These are phyloP conservation scores for Fusarium secorum DNA, from an alignment of 2,329 filamentous ascomycete species.

Conservation along the genomic window DNA sequence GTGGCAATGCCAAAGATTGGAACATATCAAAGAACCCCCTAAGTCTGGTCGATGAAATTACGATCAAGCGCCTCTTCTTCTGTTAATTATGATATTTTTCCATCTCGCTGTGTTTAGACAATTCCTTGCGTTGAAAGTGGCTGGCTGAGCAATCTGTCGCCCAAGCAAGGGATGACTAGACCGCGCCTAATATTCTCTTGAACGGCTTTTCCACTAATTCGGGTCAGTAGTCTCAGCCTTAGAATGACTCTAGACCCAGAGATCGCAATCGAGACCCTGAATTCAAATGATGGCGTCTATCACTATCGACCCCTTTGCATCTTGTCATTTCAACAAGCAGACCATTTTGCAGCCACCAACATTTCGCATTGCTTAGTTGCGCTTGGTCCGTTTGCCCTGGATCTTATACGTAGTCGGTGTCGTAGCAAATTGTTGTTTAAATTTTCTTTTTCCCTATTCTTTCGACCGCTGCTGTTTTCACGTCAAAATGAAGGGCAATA, in stretches of 20 bases:
- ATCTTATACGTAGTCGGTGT: neutral
- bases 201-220: neutral
- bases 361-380: neutral
- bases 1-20: neutral
- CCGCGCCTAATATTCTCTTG: neutral
- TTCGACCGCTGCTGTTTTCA: neutral
- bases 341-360: neutral
- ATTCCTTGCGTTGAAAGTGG: neutral
- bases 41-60: accelerated
- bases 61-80: neutral
- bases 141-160: neutral
- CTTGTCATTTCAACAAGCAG: neutral
- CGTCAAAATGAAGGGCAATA: neutral
- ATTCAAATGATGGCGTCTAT: neutral
- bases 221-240: neutral
- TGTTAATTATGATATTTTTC: accelerated
- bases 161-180: neutral
- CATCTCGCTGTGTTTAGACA: neutral
- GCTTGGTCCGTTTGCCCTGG: neutral
- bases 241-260: neutral
- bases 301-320: neutral
- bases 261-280: neutral
- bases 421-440: too few species aligned
- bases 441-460: accelerated
- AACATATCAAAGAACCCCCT: accelerated